Base-by-base conservation (phyloP, 2,329 filamentous ascomycete genomes). In the Triangularia verruculosa region DNA sequence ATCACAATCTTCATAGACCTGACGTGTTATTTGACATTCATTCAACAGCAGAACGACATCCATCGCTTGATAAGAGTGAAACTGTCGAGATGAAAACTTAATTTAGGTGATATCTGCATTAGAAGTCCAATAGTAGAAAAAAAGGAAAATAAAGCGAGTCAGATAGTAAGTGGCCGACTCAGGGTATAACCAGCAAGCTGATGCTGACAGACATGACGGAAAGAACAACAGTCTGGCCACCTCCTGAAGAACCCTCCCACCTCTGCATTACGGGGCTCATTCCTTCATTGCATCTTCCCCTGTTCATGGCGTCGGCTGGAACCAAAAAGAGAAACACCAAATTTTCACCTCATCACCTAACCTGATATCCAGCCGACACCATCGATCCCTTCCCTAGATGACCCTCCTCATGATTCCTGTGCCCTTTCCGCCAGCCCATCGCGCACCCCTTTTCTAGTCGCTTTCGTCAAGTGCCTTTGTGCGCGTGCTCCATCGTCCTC, bases 71-170 rank as follows among this genome's bases (percentile, higher is more conserved):
- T 3, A 47, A 3, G n/a, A 17, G 8, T 20, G 11, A 47, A 47
- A 47, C 20, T 8, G 39, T 54, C 51, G 34, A 43, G 61, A 54
- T 64, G 65, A 70, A 71, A 71, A 63, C 70, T 74, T 74, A 72
- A 79, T 77, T 77, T 77, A 78, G 78, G 77, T 80, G 80, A 84
- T 84, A 83, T 85, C 79, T 84, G 82, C 81, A 86, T 86, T 86
- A 86, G 79, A 85, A 84, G 80, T 80, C 78, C 79, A 84, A 78
- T 85, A 86, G 74, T 80, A 81, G 77, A 82, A 80, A 72, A 70
- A 75, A 78, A 78, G 77, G 75, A 78, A 78, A 65, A 68, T 63
- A 65, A 64, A 66, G 55, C 61, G 59, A 62, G 54, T 56, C 51
- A 62, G 51, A 56, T 59, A 63, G 58, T 30, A 57, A 61, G 61